Percentiles rank a stretch among this genome's conserved stretches.
These are phyloP conservation scores for Asclepias syriaca DNA, from an alignment of 257 asterid genomes.

Conservation along the genomic window DNA sequence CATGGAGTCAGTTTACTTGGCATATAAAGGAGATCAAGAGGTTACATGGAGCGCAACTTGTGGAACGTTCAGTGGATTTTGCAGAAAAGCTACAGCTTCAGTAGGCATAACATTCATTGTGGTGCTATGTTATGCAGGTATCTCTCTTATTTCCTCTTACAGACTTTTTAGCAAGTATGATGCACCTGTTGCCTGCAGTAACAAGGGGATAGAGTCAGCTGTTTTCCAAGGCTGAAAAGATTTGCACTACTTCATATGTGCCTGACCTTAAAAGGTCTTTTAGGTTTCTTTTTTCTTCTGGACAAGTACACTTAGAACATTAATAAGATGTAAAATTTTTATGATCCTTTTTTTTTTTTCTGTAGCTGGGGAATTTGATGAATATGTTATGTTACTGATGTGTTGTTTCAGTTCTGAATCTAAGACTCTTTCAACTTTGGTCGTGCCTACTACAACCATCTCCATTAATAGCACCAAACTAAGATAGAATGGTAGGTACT, in stretches of 20 bases:
- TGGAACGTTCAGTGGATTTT: constrained; percentile 60
- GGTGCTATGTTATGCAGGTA: constrained; percentile 59
- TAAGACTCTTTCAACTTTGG: background rate
- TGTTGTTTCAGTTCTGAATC: background rate
- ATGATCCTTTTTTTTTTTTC: background rate
- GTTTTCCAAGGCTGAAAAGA: constrained; percentile 9
- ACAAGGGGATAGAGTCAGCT: constrained; percentile 47
- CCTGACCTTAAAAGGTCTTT: no score
- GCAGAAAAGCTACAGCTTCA: constrained; percentile 69
- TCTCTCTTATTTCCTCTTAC: constrained; percentile 65
- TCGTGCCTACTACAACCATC: no score
- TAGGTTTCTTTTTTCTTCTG: background rate
- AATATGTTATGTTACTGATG: no score
- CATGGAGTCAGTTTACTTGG: constrained; percentile 70
- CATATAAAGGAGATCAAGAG: constrained; percentile 64
- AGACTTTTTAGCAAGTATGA: constrained; percentile 85
- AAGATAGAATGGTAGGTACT: background rate
- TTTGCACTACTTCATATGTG: background rate
- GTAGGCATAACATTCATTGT: constrained; percentile 56
- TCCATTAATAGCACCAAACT: background rate
- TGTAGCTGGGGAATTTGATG: background rate
- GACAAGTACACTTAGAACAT: background rate
- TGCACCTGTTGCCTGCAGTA: constrained; percentile 45
- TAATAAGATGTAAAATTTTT: constrained; percentile 4
- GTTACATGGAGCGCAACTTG: constrained; percentile 70